Evolutionary conservation across 2,329 filamentous ascomycete species (phyloP).

Genomic region (Laburnicola sp.): DNA sequence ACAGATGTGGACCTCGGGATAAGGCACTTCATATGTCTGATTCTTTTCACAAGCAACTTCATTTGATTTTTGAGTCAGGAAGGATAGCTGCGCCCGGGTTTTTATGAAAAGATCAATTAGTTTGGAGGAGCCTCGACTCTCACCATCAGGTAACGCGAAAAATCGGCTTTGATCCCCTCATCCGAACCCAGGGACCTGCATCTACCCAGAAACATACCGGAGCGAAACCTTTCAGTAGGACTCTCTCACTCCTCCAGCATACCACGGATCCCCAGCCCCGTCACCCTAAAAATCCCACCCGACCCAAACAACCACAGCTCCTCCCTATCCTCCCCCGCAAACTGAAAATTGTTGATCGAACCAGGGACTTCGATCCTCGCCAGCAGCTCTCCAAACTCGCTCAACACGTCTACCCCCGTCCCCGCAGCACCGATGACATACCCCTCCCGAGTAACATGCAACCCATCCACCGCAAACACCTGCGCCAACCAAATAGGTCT

Average conservation of each 20-base stretch:
- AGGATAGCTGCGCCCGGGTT: too few relatives aligned
- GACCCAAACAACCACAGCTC: not conserved
- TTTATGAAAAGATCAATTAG: too few relatives aligned
- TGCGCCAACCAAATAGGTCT: conserved; percentile 2
- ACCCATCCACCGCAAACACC: not conserved
- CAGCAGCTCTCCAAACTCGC: not conserved
- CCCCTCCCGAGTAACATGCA: conserved; percentile 4
- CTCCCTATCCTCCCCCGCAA: not conserved
- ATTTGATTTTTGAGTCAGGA: too few relatives aligned
- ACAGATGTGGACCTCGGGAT: too few relatives aligned
- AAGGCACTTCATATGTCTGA: too few relatives aligned
- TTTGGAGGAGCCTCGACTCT: too few relatives aligned
- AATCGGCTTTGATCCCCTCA: too few relatives aligned
- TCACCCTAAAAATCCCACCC: not conserved
- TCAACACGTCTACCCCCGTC: not conserved
- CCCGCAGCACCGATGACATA: conserved; percentile 1
- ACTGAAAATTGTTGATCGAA: not conserved
- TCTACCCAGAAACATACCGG: too few relatives aligned
- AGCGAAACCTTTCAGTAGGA: too few relatives aligned
- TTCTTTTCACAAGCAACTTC: too few relatives aligned
- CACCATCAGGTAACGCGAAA: too few relatives aligned
- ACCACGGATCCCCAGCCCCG: not conserved
- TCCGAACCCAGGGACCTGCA: too few relatives aligned
- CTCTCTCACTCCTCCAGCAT: not conserved
- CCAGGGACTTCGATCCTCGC: not conserved